phyloP scores from a whole-genome alignment of 139 green algal species.

The Pseudopediastrum boryanum region DNA sequence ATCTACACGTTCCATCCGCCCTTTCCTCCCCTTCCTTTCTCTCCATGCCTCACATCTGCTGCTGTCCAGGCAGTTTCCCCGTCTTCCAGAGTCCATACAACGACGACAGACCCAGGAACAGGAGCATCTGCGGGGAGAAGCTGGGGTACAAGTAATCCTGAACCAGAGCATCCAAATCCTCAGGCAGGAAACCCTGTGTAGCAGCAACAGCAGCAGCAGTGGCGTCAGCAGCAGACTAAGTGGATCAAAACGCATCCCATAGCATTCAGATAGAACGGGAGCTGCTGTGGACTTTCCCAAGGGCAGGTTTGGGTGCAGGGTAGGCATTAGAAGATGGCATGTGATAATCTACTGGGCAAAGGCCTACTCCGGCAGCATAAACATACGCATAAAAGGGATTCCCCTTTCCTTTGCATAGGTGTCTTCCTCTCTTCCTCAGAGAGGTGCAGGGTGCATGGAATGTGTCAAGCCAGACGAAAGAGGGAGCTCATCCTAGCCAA shows the following conservation, averaged over 20 bases:
- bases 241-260: neutral
- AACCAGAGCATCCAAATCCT: neutral
- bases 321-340: no score
- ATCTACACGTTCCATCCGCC: no score
- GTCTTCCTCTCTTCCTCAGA: neutral
- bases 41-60: conserved; percentile 3
- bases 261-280: neutral
- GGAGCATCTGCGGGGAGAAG: conserved; percentile 35
- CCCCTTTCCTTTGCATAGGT: neutral
- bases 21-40: no score
- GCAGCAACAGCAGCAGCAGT: neutral
- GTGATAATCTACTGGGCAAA: no score
- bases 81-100: conserved; percentile 54
- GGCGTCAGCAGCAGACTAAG: neutral
- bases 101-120: conserved; percentile 39
- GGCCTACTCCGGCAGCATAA: neutral
- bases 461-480: neutral
- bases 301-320: no score
- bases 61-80: conserved; percentile 50
- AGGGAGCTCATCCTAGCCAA: neutral
- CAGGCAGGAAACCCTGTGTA: conserved; percentile 38
- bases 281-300: no score
- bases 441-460: neutral
- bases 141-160: conserved; percentile 31
- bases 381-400: neutral